Conservation (phyloP, 2,329 filamentous ascomycete genomes). For the Ophiocordyceps australis region DNA sequence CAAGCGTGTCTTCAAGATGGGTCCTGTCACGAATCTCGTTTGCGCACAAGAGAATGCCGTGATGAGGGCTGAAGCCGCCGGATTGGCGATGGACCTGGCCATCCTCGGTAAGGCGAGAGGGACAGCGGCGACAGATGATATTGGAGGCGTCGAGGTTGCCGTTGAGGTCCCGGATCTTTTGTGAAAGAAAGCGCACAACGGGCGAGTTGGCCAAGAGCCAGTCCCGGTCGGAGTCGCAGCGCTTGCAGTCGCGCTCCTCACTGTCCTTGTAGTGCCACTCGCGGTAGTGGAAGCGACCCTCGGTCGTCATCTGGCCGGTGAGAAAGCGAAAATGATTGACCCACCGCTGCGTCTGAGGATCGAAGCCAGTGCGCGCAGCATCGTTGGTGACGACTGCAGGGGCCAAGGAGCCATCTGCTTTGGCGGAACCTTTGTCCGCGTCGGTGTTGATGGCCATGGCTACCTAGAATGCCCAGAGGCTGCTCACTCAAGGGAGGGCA, state of each 20-base stretch:
- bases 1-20: slow-evolving; percentile 82
- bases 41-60: slow-evolving; percentile 82
- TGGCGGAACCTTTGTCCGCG: neutral
- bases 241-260: slow-evolving; percentile 60
- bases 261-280: slow-evolving; percentile 56
- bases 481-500: no score
- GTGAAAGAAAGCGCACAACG: slow-evolving; percentile 68
- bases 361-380: slow-evolving; percentile 42
- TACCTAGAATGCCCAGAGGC: no score
- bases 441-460: slow-evolving; percentile 6
- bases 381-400: slow-evolving; percentile 31
- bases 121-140: slow-evolving; percentile 69
- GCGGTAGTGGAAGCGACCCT: slow-evolving; percentile 60
- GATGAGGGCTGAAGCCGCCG: slow-evolving; percentile 72
- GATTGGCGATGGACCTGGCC: slow-evolving; percentile 45
- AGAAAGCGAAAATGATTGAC: slow-evolving; percentile 75
- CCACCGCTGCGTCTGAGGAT: slow-evolving; percentile 47
- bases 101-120: slow-evolving; percentile 32
- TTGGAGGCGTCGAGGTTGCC: slow-evolving; percentile 56
- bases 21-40: slow-evolving; percentile 69
- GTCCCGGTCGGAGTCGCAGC: slow-evolving; percentile 66
- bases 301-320: slow-evolving; percentile 49
- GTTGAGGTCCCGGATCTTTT: slow-evolving; percentile 65
- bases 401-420: neutral
- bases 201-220: slow-evolving; percentile 76